These are phyloP conservation scores for Chenopodium berlandieri DNA, from an alignment of 148 eudicot species.

Conservation along the genomic window DNA sequence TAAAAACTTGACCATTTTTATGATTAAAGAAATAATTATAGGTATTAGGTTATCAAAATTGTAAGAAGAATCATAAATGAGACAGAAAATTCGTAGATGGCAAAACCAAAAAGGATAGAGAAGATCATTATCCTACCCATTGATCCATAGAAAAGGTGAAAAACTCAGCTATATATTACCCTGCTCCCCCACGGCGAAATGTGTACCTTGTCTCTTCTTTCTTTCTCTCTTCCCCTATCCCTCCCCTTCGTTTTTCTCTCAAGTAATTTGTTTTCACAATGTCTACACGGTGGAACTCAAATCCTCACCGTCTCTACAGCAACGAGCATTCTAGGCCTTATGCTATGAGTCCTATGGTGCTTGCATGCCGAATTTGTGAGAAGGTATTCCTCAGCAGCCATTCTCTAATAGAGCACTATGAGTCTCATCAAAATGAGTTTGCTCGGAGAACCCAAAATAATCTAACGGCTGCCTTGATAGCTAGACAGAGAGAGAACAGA, in stretches of 20 bases:
- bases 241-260: not conserved
- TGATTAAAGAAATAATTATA: constrained; percentile 4
- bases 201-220: not conserved
- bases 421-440: constrained; percentile 19
- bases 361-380: constrained; percentile 35
- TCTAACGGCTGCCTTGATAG: not conserved
- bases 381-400: constrained; percentile 7
- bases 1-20: not conserved
- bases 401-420: constrained; percentile 32
- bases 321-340: constrained; percentile 14
- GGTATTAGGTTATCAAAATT: constrained; percentile 6
- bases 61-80: constrained; percentile 10
- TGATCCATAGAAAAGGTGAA: not conserved
- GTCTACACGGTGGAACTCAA: constrained; percentile 24
- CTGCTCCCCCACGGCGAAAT: not conserved
- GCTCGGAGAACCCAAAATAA: not conserved
- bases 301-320: constrained; percentile 2
- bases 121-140: not conserved
- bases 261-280: constrained; percentile 11
- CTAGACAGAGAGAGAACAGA: constrained; percentile 10
- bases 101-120: constrained; percentile 15
- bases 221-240: not conserved
- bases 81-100: constrained; percentile 23
- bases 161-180: constrained; percentile 9
- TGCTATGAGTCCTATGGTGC: not conserved